These are phyloP conservation scores for Lycium barbarum DNA, from an alignment of 257 asterid species.

Conservation along the genomic window DNA sequence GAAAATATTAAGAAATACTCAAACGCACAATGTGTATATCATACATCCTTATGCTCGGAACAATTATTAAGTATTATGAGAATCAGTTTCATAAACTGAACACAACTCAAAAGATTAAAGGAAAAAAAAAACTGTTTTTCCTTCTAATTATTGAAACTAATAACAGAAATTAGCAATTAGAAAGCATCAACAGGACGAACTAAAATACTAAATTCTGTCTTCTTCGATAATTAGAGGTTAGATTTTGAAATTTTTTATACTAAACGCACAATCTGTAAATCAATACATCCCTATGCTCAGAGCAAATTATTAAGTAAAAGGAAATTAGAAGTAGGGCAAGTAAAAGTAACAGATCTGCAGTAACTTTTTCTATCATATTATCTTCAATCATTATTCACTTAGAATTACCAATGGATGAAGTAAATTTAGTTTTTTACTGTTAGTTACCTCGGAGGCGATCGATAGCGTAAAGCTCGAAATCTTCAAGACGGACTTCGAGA, in stretches of 20 bases:
- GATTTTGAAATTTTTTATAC: background rate
- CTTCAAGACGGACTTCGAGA: conserved; percentile 90
- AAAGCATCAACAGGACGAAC: background rate
- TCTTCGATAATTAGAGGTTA: too few species aligned
- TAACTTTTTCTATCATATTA: too few species aligned
- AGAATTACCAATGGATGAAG: too few species aligned
- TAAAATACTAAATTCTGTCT: too few species aligned
- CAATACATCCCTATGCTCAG: background rate
- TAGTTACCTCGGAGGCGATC: conserved; percentile 85
- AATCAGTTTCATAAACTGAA: too few species aligned
- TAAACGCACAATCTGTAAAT: background rate
- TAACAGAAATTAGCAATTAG: background rate
- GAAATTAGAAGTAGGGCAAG: background rate
- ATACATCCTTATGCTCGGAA: background rate
- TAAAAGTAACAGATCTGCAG: too few species aligned
- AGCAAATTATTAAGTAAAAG: too few species aligned
- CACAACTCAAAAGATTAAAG: too few species aligned
- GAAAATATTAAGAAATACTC: background rate
- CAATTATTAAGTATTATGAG: too few species aligned
- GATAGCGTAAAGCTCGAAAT: conserved; percentile 86
- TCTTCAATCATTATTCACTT: too few species aligned
- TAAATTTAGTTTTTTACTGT: background rate
- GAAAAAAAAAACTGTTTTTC: background rate
- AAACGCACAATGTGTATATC: background rate
- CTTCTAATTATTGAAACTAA: background rate